A percentile compares a stretch with the other conserved stretches of the same genome.
Conservation (phyloP, 306 rosid species). For the Prinsepia uniflora region DNA sequence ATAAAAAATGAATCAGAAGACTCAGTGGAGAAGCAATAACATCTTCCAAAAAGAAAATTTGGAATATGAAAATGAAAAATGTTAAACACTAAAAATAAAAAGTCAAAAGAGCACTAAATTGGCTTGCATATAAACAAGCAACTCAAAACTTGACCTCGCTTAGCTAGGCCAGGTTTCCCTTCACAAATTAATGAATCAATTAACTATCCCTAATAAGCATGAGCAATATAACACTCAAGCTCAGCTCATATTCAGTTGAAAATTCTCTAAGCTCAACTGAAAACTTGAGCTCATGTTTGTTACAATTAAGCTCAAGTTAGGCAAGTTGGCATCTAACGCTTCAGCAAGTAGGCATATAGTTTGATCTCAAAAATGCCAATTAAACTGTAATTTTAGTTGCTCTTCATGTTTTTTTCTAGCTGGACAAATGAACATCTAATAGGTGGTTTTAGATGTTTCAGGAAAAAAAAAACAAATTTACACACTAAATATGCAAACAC, state of each 20-base stretch:
- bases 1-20: neutral
- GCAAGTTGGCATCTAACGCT: neutral
- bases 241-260: neutral
- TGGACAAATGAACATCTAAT: constrained; percentile 8
- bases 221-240: neutral
- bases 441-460: neutral
- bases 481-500: neutral
- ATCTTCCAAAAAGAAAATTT: neutral
- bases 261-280: neutral
- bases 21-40: neutral
- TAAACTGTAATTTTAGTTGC: neutral
- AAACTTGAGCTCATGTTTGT: neutral
- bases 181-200: neutral
- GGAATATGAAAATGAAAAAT: neutral
- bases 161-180: neutral
- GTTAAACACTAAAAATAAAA: neutral
- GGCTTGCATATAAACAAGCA: neutral
- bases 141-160: neutral
- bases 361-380: neutral
- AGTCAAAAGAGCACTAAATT: neutral
- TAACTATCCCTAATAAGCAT: neutral
- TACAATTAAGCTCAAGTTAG: neutral
- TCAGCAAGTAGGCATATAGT: neutral
- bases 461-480: neutral
- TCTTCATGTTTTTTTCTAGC: neutral